A percentile compares a stretch with the other conserved stretches of the same genome.
Conservation (phyloP, 495 filamentous ascomycete genomes). For the Friedmanniomyces simplex region DNA sequence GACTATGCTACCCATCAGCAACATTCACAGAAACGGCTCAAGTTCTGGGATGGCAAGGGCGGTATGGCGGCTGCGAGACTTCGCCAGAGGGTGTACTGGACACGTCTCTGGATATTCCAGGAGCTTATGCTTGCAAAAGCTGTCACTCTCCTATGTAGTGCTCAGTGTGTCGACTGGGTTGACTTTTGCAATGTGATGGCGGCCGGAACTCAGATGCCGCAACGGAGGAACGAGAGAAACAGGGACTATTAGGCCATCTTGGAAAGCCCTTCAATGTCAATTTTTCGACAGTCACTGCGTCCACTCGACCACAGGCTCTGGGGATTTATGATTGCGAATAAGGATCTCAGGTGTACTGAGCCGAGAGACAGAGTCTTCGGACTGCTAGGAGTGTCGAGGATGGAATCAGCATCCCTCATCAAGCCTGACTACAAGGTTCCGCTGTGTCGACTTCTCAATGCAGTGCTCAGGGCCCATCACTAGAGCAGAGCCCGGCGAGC, state of each 20-base stretch:
- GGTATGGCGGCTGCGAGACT: neutral
- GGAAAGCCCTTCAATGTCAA: neutral
- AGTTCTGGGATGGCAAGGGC: neutral
- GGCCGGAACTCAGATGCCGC: neutral
- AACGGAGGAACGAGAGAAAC: neutral
- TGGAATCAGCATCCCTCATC: neutral
- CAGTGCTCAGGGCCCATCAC: neutral
- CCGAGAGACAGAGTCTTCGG: neutral
- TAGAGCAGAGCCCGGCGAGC: neutral
- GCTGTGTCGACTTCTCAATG: neutral
- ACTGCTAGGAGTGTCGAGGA: neutral
- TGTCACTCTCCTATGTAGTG: neutral
- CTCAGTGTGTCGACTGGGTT: neutral
- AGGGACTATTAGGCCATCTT: neutral
- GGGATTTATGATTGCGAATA: neutral
- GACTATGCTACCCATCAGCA: neutral
- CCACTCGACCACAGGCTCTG: neutral
- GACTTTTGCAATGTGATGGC: neutral
- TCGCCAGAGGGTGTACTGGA: neutral
- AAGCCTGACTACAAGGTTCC: neutral
- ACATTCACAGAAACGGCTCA: neutral
- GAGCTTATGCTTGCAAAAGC: neutral
- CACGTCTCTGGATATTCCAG: neutral
- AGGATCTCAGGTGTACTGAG: neutral
- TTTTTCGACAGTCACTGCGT: neutral